Conservation (phyloP, 2,329 filamentous ascomycete species). For the Plectosphaerella plurivora region DNA sequence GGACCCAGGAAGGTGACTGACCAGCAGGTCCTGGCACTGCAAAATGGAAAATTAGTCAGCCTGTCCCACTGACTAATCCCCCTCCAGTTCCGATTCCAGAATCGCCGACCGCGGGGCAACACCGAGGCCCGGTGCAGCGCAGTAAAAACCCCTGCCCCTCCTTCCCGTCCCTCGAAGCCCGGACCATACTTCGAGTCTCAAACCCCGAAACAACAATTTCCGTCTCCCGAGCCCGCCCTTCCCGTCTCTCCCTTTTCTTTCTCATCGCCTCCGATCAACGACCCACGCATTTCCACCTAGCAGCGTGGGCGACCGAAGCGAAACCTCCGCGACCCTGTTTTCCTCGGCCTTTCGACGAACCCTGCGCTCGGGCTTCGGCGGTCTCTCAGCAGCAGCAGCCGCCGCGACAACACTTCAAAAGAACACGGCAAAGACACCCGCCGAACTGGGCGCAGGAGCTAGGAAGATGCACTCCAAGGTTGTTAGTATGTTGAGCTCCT, state of each 20-base stretch:
- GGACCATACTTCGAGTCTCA: neutral
- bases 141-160: neutral
- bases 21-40: too few species aligned
- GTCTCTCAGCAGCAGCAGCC: slow-evolving; percentile 68
- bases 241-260: neutral
- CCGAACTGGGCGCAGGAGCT: slow-evolving; percentile 32
- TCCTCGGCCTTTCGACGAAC: slow-evolving; percentile 74
- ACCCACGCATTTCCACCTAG: neutral
- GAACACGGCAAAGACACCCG: slow-evolving; percentile 29
- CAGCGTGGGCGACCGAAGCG: slow-evolving; percentile 8
- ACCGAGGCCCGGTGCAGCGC: too few species aligned
- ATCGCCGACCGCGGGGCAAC: too few species aligned
- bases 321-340: slow-evolving; percentile 76
- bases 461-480: slow-evolving; percentile 88
- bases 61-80: too few species aligned
- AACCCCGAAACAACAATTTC: neutral
- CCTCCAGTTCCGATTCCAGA: too few species aligned
- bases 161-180: neutral
- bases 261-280: neutral
- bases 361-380: slow-evolving; percentile 67
- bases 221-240: neutral
- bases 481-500: slow-evolving; percentile 60
- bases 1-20: too few species aligned
- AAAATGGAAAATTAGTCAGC: too few species aligned
- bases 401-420: slow-evolving; percentile 55